phyloP scores from a whole-genome alignment of 352 stramenopile species.

The Globisporangium iwayamae region DNA sequence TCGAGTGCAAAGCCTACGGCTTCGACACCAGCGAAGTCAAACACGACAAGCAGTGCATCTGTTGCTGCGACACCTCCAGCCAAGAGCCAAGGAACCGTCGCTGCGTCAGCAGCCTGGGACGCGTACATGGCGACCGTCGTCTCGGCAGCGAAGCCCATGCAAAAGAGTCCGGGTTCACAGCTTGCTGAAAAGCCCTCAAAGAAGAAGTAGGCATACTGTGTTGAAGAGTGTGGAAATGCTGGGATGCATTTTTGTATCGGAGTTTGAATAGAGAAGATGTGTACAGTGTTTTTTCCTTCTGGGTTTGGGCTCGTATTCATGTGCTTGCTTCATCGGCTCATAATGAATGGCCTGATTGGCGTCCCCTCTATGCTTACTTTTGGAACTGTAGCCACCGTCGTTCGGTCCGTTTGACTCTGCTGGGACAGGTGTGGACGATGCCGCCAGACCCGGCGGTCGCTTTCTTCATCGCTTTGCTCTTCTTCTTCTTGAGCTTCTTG shows the following conservation, averaged over 20 bases:
- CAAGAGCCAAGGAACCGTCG: not conserved
- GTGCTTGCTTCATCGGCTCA: not conserved
- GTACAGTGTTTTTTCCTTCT: not conserved
- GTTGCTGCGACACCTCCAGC: not conserved
- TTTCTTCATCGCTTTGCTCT: not conserved
- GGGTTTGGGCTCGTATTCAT: not conserved
- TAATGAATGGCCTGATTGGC: not conserved
- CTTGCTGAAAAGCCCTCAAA: not conserved
- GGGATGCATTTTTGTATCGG: not conserved
- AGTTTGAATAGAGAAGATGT: not conserved
- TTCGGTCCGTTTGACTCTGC: not conserved
- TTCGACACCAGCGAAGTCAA: not conserved
- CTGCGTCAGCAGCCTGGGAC: not conserved
- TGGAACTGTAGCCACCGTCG: not conserved
- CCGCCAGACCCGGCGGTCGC: not conserved
- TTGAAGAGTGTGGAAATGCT: not conserved
- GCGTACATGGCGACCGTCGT: not conserved
- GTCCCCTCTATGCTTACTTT: not conserved
- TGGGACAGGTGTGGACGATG: not conserved
- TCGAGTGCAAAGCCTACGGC: not conserved
- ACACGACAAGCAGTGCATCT: not conserved
- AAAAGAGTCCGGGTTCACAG: not conserved
- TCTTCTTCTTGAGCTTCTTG: slow-evolving; percentile 7
- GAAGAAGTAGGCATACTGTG: not conserved
- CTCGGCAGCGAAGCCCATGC: not conserved